Base-by-base conservation (phyloP, 2,329 filamentous ascomycete species). In the Arthroderma uncinatum region DNA sequence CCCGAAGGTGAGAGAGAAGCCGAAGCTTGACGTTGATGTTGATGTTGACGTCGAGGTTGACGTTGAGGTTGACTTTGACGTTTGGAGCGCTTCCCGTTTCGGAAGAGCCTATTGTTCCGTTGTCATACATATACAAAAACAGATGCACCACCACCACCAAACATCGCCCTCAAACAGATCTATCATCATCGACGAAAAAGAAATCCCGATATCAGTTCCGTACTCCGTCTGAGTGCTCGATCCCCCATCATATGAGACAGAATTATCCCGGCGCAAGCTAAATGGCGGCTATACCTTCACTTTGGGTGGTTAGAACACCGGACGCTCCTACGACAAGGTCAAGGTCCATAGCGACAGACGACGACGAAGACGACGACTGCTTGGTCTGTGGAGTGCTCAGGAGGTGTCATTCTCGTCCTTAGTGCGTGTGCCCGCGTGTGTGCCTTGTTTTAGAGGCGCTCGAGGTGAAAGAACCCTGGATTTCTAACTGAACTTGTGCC, bases 101-200 rank as follows among this genome's bases (percentile, higher is more conserved):
- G 47, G 47, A 50, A 30, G 47, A 14, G 47, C 47, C 47, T 50
- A 48, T 48, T 48, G 47, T 50, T 50, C 47, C 47, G 47, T 19
- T 50, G 47, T 50, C 14, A 25, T 33, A 50, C 47, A 28, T n/a
- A 10, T 25, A 6, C n/a, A n/a, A 33, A 19, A 8, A 50, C 28
- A n/a, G n/a, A 19, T 16, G 25, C 23, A 50, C 47, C 33, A 50
- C 23, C 25, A 30, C 21, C 47, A 33, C 25, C 47, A 50, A 30
- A 30, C 28, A 48, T 23, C 23, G 21, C 23, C 25, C 34, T 37
- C 14, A 37, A 9, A 33, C 28, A 16, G 8, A 47, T 9, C 8
- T 21, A 23, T 19, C 10, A 14, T 19, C 40, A 28, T 8, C 4
- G 6, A 2, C 14, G 2, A n/a, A 33, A 50, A 33, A 50, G 47